Conservation (phyloP, 2,329 filamentous ascomycete species). For the Xylaria sp. region DNA sequence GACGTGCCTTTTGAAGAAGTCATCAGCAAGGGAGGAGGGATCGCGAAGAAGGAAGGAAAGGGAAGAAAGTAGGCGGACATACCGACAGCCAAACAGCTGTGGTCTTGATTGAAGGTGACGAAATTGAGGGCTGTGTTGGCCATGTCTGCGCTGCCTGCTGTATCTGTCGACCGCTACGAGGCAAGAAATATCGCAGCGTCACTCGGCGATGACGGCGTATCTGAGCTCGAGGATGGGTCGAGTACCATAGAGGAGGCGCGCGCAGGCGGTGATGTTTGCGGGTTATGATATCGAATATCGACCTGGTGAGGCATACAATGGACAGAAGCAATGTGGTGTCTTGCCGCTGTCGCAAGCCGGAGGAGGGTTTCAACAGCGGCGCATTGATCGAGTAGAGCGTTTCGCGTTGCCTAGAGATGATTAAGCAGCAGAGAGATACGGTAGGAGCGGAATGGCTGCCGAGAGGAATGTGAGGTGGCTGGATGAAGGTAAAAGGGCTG, state of each 20-base stretch:
- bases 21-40: conserved; percentile 1
- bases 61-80: conserved; percentile 50
- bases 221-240: background rate
- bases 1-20: conserved; percentile 74
- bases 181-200: background rate
- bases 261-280: background rate
- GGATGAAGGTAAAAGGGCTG: conserved; percentile 5
- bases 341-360: conserved; percentile 36
- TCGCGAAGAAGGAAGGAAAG: background rate
- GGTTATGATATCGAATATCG: background rate
- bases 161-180: background rate
- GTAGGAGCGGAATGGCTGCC: background rate
- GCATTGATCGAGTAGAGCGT: conserved; percentile 21
- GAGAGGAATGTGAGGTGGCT: conserved; percentile 26
- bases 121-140: conserved; percentile 85
- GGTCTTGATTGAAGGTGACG: conserved; percentile 99
- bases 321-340: conserved; percentile 1
- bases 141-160: conserved; percentile 58
- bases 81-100: conserved; percentile 96
- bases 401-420: background rate
- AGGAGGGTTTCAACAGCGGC: conserved; percentile 34
- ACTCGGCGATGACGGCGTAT: background rate
- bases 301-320: background rate
- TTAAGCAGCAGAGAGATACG: background rate
- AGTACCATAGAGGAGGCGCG: background rate